A percentile compares a stretch with the other conserved stretches of the same genome.
Conservation (phyloP, 202 grass and related monocot genomes). For the Eragrostis tef region DNA sequence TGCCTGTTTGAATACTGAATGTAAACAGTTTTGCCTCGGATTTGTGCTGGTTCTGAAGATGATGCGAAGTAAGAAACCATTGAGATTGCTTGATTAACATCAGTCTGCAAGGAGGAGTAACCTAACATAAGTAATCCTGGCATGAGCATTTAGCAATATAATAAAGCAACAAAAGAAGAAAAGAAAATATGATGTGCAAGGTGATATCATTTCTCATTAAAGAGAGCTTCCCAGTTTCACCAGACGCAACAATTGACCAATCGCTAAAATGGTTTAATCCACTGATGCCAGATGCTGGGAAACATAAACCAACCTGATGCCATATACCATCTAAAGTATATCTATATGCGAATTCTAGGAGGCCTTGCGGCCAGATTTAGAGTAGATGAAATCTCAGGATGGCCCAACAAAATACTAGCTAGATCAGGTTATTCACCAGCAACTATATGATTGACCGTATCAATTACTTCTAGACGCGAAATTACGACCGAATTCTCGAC, state of each 20-base stretch:
- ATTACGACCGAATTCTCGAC: conserved; percentile 9
- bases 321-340: neutral
- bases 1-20: conserved; percentile 90
- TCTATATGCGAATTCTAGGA: neutral
- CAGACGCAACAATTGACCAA: neutral
- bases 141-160: conserved; percentile 16
- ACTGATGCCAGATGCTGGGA: neutral
- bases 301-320: conserved; percentile 1
- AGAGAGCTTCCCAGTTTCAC: neutral
- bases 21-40: conserved; percentile 82
- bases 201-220: conserved; percentile 3
- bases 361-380: too few relatives aligned
- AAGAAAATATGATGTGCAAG: conserved; percentile 2
- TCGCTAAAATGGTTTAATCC: neutral
- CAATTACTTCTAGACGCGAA: neutral
- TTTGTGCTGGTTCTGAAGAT: conserved; percentile 81
- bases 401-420: neutral
- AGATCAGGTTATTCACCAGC: conserved; percentile 14
- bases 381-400: neutral
- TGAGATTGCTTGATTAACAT: conserved; percentile 77
- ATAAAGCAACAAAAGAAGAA: neutral
- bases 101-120: conserved; percentile 58
- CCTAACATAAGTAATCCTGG: conserved; percentile 15
- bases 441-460: neutral
- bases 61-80: conserved; percentile 90